Base-by-base conservation (phyloP, 805 yeast species). In the Lachancea meyersii region DNA sequence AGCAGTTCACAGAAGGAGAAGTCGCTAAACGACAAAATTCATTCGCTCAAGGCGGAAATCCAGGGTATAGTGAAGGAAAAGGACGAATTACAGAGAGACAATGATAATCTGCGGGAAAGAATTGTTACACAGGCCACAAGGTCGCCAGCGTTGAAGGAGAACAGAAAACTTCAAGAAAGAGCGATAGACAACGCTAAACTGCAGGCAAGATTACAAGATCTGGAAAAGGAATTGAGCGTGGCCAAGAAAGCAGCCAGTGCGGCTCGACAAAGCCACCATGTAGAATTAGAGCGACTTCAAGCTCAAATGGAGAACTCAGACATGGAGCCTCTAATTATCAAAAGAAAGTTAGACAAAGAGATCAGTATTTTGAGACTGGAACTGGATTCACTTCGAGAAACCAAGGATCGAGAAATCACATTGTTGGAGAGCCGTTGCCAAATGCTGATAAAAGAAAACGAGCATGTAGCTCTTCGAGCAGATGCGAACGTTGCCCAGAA, bases 171-270 rank as follows among this genome's bases (percentile, higher is more conserved):
- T 13, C 22, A 24, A 16, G 44, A 40, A 20, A 46, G 43, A 16
- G 41, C 44, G 14, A 23, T 26, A 11, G 43, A 46, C 18, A 33
- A 32, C 10, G 18, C 17, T 5, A 21, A 38, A 11, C 37, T 47
- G 2, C 37, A 28, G 24, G 17, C 38, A 8, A 41, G 36, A 11
- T 79, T 76, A 41, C 72, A 70, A 49, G 69, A 73, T 38, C 69
- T 60, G 31, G 61, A 58, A 26, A 50, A 53, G 16, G 75, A 69
- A 40, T 41, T 60, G 21, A 56, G 57, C 6, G 73, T 71, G 48
- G 64, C 77, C 51, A 73, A 70, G 52, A 77, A 75, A 47, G 31
- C 38, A n/a, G 23, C 42, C 13, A 11, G 27, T 20, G 41, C 41
- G 16, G 17, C 32, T 9, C 40, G 45, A 19, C 40, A 35, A 5